Percentiles rank a stretch among this genome's conserved stretches.
Evolutionary conservation across 352 stramenopile genomes (phyloP).

Genomic region (Phytophthora aleatoria): DNA sequence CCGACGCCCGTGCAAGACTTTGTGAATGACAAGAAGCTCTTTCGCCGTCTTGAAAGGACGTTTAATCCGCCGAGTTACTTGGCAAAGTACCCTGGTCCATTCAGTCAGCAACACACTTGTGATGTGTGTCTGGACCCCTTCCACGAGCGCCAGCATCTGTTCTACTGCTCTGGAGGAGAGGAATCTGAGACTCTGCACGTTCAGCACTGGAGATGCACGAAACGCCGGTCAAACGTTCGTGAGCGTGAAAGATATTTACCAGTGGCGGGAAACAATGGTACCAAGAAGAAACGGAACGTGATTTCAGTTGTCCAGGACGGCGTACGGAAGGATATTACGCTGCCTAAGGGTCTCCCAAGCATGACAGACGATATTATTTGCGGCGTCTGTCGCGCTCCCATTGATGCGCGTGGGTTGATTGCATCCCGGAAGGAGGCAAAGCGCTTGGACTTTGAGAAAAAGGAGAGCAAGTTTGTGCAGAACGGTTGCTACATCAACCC

Average conservation of each 20-base stretch:
- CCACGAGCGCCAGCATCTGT: conserved; percentile 74
- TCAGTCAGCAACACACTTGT: conserved; percentile 64
- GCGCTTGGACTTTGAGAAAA: conserved; percentile 57
- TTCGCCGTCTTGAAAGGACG: conserved; percentile 50
- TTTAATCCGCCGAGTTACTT: conserved; percentile 64
- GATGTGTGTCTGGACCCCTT: conserved; percentile 76
- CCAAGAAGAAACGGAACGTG: conserved; percentile 66
- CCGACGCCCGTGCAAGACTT: conserved; percentile 29
- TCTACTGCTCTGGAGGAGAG: conserved; percentile 58
- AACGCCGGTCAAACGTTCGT: conserved; percentile 45
- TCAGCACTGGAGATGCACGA: conserved; percentile 84
- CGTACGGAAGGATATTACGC: conserved; percentile 57
- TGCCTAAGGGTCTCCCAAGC: conserved; percentile 56
- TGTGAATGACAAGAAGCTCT: conserved; percentile 55
- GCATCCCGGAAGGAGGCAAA: conserved; percentile 57
- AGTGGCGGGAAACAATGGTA: conserved; percentile 15
- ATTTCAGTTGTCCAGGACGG: conserved; percentile 60
- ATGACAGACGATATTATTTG: conserved; percentile 64
- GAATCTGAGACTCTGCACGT: conserved; percentile 46
- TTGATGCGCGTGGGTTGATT: conserved; percentile 64
- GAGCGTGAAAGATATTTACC: conserved; percentile 28
- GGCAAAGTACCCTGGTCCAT: conserved; percentile 57
- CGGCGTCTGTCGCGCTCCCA: conserved; percentile 48
- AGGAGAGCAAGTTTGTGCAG: conserved; percentile 64
- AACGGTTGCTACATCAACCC: conserved; percentile 69